These are phyloP conservation scores for Aquilaria yunnanensis DNA, from an alignment of 345 rosid species.

Conservation along the genomic window DNA sequence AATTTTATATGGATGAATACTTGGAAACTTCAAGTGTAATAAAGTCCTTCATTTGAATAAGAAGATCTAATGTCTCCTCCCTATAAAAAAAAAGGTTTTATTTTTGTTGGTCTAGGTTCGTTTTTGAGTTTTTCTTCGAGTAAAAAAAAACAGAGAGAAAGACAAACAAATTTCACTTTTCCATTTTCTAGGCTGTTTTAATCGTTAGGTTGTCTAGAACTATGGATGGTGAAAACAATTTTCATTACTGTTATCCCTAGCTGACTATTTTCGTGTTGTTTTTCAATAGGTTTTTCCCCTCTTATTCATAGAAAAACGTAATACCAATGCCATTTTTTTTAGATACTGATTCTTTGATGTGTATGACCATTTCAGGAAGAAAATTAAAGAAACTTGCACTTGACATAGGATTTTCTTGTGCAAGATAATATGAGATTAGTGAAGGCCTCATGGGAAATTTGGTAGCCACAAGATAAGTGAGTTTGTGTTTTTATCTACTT, in stretches of 20 bases:
- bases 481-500: background rate
- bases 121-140: background rate
- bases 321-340: too few relatives aligned
- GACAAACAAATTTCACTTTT: too few relatives aligned
- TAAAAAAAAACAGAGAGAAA: too few relatives aligned
- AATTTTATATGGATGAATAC: conserved; percentile 17
- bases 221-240: conserved; percentile 34
- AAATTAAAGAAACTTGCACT: conserved; percentile 75
- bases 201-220: conserved; percentile 4
- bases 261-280: conserved; percentile 21
- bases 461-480: conserved; percentile 47
- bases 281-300: too few relatives aligned
- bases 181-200: too few relatives aligned
- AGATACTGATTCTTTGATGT: too few relatives aligned
- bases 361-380: conserved; percentile 34
- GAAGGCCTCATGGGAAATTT: conserved; percentile 87
- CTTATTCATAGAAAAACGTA: too few relatives aligned
- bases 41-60: conserved; percentile 31
- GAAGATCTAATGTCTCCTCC: conserved; percentile 47
- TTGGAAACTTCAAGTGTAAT: conserved; percentile 11
- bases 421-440: conserved; percentile 56
- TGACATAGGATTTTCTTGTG: conserved; percentile 65
- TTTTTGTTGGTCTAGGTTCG: too few relatives aligned
- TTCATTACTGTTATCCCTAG: conserved; percentile 55
- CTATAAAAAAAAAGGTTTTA: too few relatives aligned